A percentile compares a stretch with the other conserved stretches of the same genome.
Evolutionary conservation across 1,139 yeast species (phyloP).

Genomic region (Kodamaea alishanica): DNA sequence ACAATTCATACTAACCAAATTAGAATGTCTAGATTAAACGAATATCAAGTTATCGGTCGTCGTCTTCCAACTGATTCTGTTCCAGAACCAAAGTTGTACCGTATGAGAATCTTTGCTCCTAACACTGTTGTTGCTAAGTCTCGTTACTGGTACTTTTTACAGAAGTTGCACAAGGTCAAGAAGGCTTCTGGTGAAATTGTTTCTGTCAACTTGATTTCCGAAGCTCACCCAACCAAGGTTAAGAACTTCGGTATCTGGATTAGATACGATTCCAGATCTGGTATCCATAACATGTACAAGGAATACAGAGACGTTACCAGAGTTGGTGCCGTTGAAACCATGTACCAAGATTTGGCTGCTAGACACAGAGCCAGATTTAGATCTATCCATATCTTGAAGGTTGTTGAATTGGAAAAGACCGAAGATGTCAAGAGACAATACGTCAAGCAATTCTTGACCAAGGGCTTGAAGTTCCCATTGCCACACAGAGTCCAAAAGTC

Average conservation of each 20-base stretch:
- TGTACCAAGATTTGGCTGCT: slow-evolving; percentile 99
- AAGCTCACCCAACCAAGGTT: slow-evolving; percentile 97
- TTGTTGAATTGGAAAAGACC: slow-evolving; percentile 96
- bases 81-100: slow-evolving; percentile 99
- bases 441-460: slow-evolving; percentile 94
- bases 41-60: slow-evolving; percentile 99
- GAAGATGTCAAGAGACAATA: slow-evolving; percentile 99
- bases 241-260: slow-evolving; percentile 99
- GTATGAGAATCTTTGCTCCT: slow-evolving; percentile 99
- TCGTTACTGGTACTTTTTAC: slow-evolving; percentile 99
- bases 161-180: slow-evolving; percentile 99
- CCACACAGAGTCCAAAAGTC: slow-evolving; percentile 98
- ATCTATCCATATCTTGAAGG: slow-evolving; percentile 97
- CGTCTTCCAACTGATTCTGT: slow-evolving; percentile 98
- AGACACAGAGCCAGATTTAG: slow-evolving; percentile 99
- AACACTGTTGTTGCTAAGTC: slow-evolving; percentile 99
- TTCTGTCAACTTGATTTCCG: slow-evolving; percentile 85
- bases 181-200: slow-evolving; percentile 99
- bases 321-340: slow-evolving; percentile 97
- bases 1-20: slow-evolving; percentile 17
- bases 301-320: slow-evolving; percentile 99
- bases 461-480: slow-evolving; percentile 99
- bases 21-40: slow-evolving; percentile 86
- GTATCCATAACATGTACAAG: slow-evolving; percentile 99
- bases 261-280: slow-evolving; percentile 99